Base-by-base conservation (phyloP, 2,329 filamentous ascomycete species). In the Penicillium sclerotigenum region DNA sequence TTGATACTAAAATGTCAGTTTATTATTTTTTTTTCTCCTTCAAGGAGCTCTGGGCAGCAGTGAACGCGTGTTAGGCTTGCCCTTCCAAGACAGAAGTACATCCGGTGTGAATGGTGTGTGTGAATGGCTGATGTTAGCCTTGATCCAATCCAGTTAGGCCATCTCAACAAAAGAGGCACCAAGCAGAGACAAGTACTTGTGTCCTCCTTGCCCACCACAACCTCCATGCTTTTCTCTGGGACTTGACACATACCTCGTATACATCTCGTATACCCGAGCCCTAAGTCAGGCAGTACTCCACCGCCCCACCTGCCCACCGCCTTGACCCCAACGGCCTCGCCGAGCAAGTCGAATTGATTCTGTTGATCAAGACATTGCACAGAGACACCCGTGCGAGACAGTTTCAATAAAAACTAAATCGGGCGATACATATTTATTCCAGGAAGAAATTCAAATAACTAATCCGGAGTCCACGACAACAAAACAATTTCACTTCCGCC, bases 231-330 rank as follows among this genome's bases (percentile, higher is more conserved):
- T 41, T 41, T 42, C 37, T 24, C 20, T 24, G 4, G 7, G 5
- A 26, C 28, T 13, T 6, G 13, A 37, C 11, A 26, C 11, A 37
- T 5, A 5, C 38, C 47, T 42, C 28, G 28, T 24, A 50, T n/a
- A n/a, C 26, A 33, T 28, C 33, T 33, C 18, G 22, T 56, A n/a
- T 28, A 24, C 28, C 11, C 24, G n/a, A 53, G 38, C 42, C 42
- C 42, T 40, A 55, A 55, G 26, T 38, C 33, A 20, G 47, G 52
- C 52, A 54, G 50, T 54, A 49, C 18, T 20, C 20, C 40, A 55
- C 47, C 47, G 47, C 47, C 33, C 18, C n/a, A 14, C 18, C 7
- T 9, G 1, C 26, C 29, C 47, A 55, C 53, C 53, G 53, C 53
- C 47, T 26, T 34, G 14, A 54, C 42, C 50, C 41, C 37, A 41